A percentile compares a stretch with the other conserved stretches of the same genome.
phyloP scores from a whole-genome alignment of 2,329 filamentous ascomycete species.

The Cadophora luteo-olivacea region DNA sequence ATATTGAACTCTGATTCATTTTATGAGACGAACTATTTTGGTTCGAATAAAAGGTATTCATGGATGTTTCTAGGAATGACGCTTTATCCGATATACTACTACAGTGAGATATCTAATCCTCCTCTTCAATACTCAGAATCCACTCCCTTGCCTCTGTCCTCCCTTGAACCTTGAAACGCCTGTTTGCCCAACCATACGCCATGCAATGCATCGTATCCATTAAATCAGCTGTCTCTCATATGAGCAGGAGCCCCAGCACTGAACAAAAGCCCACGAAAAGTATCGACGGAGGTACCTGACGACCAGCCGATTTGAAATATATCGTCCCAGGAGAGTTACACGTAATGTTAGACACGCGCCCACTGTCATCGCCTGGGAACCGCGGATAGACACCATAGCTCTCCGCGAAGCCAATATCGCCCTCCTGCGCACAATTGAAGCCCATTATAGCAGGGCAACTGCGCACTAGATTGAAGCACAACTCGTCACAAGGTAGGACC shows the following conservation, averaged over 20 bases:
- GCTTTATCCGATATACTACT: neutral
- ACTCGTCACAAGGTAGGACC: slow-evolving; percentile 83
- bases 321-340: slow-evolving; percentile 70
- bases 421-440: slow-evolving; percentile 73
- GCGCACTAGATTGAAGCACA: slow-evolving; percentile 86
- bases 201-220: slow-evolving; percentile 34
- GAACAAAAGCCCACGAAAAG: slow-evolving; percentile 26
- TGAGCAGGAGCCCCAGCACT: slow-evolving; percentile 31
- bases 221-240: slow-evolving; percentile 28
- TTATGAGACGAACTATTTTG: neutral
- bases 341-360: slow-evolving; percentile 44
- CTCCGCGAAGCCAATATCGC: slow-evolving; percentile 50
- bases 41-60: neutral
- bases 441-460: slow-evolving; percentile 79
- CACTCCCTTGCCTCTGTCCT: slow-evolving; percentile 6
- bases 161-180: neutral
- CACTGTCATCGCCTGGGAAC: slow-evolving; percentile 43
- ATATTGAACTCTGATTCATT: neutral
- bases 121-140: neutral
- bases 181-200: slow-evolving; percentile 31
- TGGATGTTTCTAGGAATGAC: neutral
- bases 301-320: slow-evolving; percentile 56
- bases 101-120: neutral
- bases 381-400: slow-evolving; percentile 52
- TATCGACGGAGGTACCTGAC: slow-evolving; percentile 58